phyloP scores from a whole-genome alignment of 805 yeast species.

The Cyberlindnera nakhonratchasimensis region DNA sequence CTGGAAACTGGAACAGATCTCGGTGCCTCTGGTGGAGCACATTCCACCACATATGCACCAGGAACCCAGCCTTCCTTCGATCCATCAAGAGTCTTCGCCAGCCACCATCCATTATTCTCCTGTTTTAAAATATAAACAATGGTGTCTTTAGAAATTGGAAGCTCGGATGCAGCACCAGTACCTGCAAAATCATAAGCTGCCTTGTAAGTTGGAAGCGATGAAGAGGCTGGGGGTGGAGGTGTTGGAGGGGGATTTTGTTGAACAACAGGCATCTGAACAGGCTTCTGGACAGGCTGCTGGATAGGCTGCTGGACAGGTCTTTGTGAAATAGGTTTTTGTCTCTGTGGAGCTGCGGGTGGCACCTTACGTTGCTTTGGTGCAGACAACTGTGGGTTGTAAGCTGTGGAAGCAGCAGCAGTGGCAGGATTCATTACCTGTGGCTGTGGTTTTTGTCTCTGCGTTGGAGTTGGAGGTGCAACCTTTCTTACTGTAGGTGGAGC shows the following conservation, averaged over 20 bases:
- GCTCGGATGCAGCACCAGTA: constrained; percentile 74
- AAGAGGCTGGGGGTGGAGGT: constrained; percentile 56
- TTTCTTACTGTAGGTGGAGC: constrained; percentile 20
- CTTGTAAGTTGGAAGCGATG: constrained; percentile 71
- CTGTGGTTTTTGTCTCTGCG: constrained; percentile 19
- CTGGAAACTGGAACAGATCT: constrained; percentile 25
- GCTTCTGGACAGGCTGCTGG: constrained; percentile 22
- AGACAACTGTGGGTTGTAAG: constrained; percentile 32
- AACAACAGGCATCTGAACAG: constrained; percentile 37
- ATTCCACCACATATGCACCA: constrained; percentile 75
- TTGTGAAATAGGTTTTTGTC: constrained; percentile 40
- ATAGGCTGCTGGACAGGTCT: constrained; percentile 23
- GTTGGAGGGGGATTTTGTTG: constrained; percentile 74
- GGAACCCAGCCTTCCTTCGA: constrained; percentile 96
- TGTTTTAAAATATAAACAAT: constrained; percentile 67
- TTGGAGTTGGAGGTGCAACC: constrained; percentile 30
- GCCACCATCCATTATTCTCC: constrained; percentile 91
- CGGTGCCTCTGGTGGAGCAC: constrained; percentile 43
- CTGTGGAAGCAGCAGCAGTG: constrained; percentile 37
- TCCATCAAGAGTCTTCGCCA: constrained; percentile 76
- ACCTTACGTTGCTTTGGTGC: constrained; percentile 31
- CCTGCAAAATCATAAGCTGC: constrained; percentile 91
- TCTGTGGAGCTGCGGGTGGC: constrained; percentile 31
- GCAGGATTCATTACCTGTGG: constrained; percentile 12
- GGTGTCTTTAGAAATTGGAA: constrained; percentile 75